Evolutionary conservation across 441 rosid species (phyloP).

Genomic region (Populus tomentosa): DNA sequence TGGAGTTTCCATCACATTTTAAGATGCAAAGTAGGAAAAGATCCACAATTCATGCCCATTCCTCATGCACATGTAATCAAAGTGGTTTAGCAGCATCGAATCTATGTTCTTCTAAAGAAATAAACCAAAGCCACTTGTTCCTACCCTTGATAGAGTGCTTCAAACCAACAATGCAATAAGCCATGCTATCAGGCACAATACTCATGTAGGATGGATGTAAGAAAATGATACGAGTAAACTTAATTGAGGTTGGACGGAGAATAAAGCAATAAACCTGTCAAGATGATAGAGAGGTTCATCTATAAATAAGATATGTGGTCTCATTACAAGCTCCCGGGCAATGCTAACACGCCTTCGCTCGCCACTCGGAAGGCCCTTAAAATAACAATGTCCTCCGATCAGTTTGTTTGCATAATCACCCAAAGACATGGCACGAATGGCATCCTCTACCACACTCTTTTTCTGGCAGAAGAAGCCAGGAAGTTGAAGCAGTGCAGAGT

Average conservation of each 20-base stretch:
- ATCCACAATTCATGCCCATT: not conserved
- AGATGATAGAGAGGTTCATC: conserved; percentile 99
- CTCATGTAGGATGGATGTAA: not conserved
- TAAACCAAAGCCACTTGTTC: not conserved
- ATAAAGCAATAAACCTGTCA: conserved; percentile 53
- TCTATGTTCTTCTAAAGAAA: not conserved
- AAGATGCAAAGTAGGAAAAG: not conserved
- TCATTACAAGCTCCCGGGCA: conserved; percentile 97
- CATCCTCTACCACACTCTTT: conserved; percentile 93
- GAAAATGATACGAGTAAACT: not conserved
- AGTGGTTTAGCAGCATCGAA: not conserved
- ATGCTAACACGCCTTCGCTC: conserved; percentile 97
- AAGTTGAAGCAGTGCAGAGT: conserved; percentile 94
- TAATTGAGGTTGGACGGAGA: not conserved
- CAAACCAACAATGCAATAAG: not conserved
- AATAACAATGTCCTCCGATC: conserved; percentile 95
- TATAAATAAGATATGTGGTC: conserved; percentile 86
- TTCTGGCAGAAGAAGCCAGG: conserved; percentile 94
- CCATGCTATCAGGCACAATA: not conserved
- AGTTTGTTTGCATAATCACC: conserved; percentile 87
- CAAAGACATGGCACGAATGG: conserved; percentile 95
- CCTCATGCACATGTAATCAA: not conserved
- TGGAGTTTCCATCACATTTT: not conserved
- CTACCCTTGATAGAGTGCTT: not conserved
- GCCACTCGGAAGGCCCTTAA: conserved; percentile 87